Evolutionary conservation across 2,329 filamentous ascomycete genomes (phyloP).

Genomic region (Colletotrichum gigasporum): DNA sequence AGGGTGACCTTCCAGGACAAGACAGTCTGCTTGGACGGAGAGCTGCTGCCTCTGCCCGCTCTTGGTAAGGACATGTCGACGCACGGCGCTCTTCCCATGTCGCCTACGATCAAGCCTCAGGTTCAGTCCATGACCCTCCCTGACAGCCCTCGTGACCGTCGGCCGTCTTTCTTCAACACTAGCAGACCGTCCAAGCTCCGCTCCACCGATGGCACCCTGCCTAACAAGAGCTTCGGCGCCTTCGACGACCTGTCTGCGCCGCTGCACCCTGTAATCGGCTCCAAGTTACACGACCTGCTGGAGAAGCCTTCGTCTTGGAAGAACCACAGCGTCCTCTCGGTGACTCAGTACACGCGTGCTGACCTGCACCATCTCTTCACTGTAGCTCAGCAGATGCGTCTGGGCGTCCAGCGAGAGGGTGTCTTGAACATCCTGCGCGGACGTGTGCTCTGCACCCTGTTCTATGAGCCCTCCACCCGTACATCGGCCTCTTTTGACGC

Average conservation of each 20-base stretch:
- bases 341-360: slow-evolving; percentile 86
- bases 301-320: slow-evolving; percentile 84
- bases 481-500: slow-evolving; percentile 97
- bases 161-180: slow-evolving; percentile 41
- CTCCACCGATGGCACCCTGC: slow-evolving; percentile 28
- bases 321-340: slow-evolving; percentile 88
- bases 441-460: slow-evolving; percentile 88
- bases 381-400: slow-evolving; percentile 96
- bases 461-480: slow-evolving; percentile 96
- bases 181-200: slow-evolving; percentile 43
- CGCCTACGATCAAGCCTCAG: slow-evolving; percentile 66
- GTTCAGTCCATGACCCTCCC: slow-evolving; percentile 47
- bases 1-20: slow-evolving; percentile 79
- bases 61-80: slow-evolving; percentile 81
- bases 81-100: slow-evolving; percentile 65
- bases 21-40: slow-evolving; percentile 79
- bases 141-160: slow-evolving; percentile 47
- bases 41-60: slow-evolving; percentile 62
- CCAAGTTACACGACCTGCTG: slow-evolving; percentile 77
- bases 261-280: slow-evolving; percentile 60
- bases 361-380: slow-evolving; percentile 96
- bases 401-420: slow-evolving; percentile 92
- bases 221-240: slow-evolving; percentile 11
- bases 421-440: slow-evolving; percentile 88
- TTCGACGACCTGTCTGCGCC: slow-evolving; percentile 59